Base-by-base conservation (phyloP, 176 grass and related monocot genomes). In the Hordeum marinum region DNA sequence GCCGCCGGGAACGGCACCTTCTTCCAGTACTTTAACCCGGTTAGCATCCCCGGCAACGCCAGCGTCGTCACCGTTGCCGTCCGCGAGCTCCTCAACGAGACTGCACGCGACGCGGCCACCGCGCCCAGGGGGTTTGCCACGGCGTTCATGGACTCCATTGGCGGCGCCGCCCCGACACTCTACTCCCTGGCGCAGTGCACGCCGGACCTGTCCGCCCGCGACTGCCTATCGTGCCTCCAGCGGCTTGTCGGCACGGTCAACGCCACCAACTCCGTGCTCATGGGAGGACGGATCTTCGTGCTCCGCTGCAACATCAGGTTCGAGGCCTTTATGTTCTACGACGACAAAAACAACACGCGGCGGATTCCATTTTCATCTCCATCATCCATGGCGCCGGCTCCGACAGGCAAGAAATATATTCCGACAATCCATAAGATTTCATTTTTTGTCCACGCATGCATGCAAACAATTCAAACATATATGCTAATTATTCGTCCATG, bases 151-250 rank as follows among this genome's bases (percentile, higher is more conserved):
- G 50, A 79, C 65, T 32, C 41, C 52, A 9, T 1, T 7, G 23
- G 55, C 1, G 25, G 17, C 3, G 12, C 35, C 34, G 5, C 58
- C 25, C 72, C 72, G 25, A 31, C 3, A 1, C 32, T 83, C 52
- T 83, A 83, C 68, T 83, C 81, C 10, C 43, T 75, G 43, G 72
- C 72, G 14, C 72, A 75, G 10, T 75, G 72, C 72, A 75, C 43
- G 72, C 72, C 72, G 1, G 72, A 75, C 72, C 72, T 75, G 14
- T 52, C 42, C 4, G 0, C 26, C 7, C 24, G 43, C 4, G 43
- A 75, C 25, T 75, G 72, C 25, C 43, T 75, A 14, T 43, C 25
- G 0, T 75, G 72, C 15, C 72, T 75, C 13, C 42, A 2, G 43
- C 43, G 72, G 25, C 72, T 75, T 25, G 43, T 75, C 15, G 43